Conservation (phyloP, 2,329 filamentous ascomycete species). For the Phyllosticta capitalensis region DNA sequence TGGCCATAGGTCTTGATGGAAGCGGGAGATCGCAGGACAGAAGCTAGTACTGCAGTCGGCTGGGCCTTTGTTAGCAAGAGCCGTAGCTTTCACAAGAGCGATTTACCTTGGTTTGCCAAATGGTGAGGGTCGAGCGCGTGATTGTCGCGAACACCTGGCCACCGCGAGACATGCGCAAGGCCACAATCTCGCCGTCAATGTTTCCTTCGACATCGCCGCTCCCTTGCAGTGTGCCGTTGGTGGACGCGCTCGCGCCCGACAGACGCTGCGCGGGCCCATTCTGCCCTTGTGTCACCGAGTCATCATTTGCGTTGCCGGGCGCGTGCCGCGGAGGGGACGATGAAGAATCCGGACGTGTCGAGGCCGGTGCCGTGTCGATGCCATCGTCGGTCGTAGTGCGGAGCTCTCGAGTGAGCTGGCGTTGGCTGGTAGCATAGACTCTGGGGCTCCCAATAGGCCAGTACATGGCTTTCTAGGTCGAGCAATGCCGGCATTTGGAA, state of each 20-base stretch:
- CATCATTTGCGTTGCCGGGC: conserved; percentile 8
- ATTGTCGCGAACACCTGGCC: conserved; percentile 83
- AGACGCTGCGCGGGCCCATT: conserved; percentile 5
- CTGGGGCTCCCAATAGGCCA: conserved; percentile 81
- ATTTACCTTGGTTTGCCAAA: conserved; percentile 90
- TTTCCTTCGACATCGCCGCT: conserved; percentile 18
- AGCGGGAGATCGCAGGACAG: conserved; percentile 68
- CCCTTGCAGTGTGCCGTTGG: conserved; percentile 12
- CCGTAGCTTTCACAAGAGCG: conserved; percentile 11
- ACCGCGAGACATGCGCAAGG: conserved; percentile 65
- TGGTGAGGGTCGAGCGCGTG: conserved; percentile 72
- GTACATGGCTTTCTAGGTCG: conserved; percentile 45
- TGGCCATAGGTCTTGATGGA: conserved; percentile 77
- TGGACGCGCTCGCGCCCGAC: not conserved
- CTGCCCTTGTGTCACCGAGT: conserved; percentile 8
- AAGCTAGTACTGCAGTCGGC: conserved; percentile 81
- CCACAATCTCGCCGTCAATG: conserved; percentile 57
- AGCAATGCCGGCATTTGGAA: conserved; percentile 14
- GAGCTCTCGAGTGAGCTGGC: conserved; percentile 43
- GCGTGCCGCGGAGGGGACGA: not conserved
- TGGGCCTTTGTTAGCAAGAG: conserved; percentile 28
- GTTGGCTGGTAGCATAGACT: conserved; percentile 70
- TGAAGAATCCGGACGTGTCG: not conserved
- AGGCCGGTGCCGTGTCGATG: conserved; percentile 40
- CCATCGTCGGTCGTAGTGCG: conserved; percentile 55